Percentiles rank a stretch among this genome's conserved stretches.
Evolutionary conservation across 1,284 basidiomycete species (phyloP).

Genomic region (Marasmius sp.): DNA sequence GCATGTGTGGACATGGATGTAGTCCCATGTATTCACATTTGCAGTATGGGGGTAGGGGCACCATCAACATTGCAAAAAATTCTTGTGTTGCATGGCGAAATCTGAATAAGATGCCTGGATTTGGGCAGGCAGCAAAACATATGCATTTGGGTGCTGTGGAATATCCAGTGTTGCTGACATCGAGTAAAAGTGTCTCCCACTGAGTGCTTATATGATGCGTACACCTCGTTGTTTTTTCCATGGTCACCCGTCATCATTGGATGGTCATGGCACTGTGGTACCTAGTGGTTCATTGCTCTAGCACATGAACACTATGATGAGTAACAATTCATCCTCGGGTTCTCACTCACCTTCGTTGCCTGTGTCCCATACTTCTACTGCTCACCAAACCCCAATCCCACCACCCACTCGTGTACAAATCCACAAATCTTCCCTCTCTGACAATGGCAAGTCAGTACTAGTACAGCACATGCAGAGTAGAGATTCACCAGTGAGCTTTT

Average conservation of each 20-base stretch:
- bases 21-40: constrained; percentile 1
- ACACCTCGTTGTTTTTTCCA: not conserved
- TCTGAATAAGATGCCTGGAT: constrained; percentile 9
- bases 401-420: not conserved
- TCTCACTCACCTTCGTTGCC: constrained; percentile 7
- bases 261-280: not conserved
- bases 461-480: not conserved
- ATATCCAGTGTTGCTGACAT: not conserved
- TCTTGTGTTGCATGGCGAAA: not conserved
- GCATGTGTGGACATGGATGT: constrained; percentile 6
- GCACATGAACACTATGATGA: constrained; percentile 1
- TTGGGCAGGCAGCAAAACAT: constrained; percentile 9
- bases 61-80: not conserved
- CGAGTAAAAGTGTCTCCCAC: not conserved
- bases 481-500: not conserved
- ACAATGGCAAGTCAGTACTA: too few species aligned
- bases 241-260: constrained; percentile 3
- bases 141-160: not conserved
- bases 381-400: not conserved
- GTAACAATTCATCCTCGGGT: constrained; percentile 3
- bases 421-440: not conserved
- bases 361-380: constrained; percentile 1
- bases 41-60: not conserved
- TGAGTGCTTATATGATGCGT: not conserved
- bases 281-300: not conserved